A percentile compares a stretch with the other conserved stretches of the same genome.
Evolutionary conservation across 768 basidiomycete genomes (phyloP).

Genomic region (Leccinum truebloodii): DNA sequence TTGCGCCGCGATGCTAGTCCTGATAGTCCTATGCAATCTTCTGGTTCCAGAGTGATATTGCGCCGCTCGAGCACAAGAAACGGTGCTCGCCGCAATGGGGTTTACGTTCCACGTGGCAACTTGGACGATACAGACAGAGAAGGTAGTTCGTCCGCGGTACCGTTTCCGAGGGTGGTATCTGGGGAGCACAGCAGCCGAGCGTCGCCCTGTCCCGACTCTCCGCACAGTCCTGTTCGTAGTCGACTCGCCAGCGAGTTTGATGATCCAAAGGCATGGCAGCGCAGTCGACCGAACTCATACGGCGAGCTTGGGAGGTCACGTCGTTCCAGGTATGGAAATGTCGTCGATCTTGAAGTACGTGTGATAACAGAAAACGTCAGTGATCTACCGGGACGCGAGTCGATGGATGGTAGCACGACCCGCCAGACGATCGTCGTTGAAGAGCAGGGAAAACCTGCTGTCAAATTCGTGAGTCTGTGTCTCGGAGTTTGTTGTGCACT

Average conservation of each 20-base stretch:
- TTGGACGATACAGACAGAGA: conserved; percentile 37
- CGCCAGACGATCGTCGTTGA: conserved; percentile 72
- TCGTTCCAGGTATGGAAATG: conserved; percentile 71
- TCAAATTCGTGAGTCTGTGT: conserved; percentile 70
- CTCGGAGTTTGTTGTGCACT: conserved; percentile 9
- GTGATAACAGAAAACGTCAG: conserved; percentile 55
- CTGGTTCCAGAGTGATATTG: conserved; percentile 47
- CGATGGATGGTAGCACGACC: conserved; percentile 61
- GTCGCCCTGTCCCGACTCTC: conserved; percentile 42
- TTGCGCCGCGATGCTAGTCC: conserved; percentile 59
- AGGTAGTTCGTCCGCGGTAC: conserved; percentile 46
- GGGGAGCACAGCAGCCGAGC: conserved; percentile 43
- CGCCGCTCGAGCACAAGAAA: conserved; percentile 60
- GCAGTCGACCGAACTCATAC: conserved; percentile 63
- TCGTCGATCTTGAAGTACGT: conserved; percentile 61
- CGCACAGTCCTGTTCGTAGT: conserved; percentile 36
- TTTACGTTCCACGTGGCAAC: conserved; percentile 44
- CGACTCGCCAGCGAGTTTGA: conserved; percentile 78
- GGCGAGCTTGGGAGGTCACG: conserved; percentile 63
- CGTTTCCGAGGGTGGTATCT: conserved; percentile 65
- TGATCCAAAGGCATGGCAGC: conserved; percentile 49
- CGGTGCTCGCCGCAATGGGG: conserved; percentile 46
- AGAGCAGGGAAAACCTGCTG: conserved; percentile 79
- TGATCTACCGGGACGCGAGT: conserved; percentile 62
- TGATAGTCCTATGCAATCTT: conserved; percentile 44